Percentiles rank a stretch among this genome's conserved stretches.
Conservation (phyloP, 1,284 basidiomycete genomes). For the Pterulicium gracile region DNA sequence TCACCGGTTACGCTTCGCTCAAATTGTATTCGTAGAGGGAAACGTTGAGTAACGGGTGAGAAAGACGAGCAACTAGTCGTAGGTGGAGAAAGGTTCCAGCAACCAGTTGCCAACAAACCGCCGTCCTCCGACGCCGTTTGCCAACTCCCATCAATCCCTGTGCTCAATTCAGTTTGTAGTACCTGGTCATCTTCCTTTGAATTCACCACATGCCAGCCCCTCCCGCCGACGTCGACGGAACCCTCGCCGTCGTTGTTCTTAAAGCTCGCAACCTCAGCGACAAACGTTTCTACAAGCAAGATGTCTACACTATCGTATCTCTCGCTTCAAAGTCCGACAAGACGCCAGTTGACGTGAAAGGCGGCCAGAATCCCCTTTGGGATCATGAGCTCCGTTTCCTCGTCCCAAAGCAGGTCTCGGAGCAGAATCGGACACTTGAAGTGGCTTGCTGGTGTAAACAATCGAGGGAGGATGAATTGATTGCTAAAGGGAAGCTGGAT, state of each 20-base stretch:
- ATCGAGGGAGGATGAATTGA: slow-evolving; percentile 39
- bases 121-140: no score
- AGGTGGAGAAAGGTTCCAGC: no score
- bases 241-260: slow-evolving; percentile 61
- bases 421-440: slow-evolving; percentile 44
- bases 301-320: slow-evolving; percentile 47
- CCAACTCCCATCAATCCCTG: no score
- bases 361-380: slow-evolving; percentile 71
- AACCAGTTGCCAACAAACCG: no score
- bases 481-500: slow-evolving; percentile 54
- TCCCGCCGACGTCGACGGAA: slow-evolving; percentile 34
- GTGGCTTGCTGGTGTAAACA: slow-evolving; percentile 60
- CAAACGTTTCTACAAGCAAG: slow-evolving; percentile 71
- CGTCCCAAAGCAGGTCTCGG: slow-evolving; percentile 32
- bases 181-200: no score
- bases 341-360: slow-evolving; percentile 12
- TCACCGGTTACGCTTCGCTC: no score
- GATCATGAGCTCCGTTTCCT: slow-evolving; percentile 61
- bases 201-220: no score
- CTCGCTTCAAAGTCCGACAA: slow-evolving; percentile 26
- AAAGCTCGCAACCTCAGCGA: slow-evolving; percentile 64
- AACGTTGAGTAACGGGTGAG: no score
- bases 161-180: no score
- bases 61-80: no score
- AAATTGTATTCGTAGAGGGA: no score